Evolutionary conservation across 1,284 basidiomycete species (phyloP), one percentile per base, ranked within the genome.

Genomic region (Anthracocystis walkeri): DNA sequence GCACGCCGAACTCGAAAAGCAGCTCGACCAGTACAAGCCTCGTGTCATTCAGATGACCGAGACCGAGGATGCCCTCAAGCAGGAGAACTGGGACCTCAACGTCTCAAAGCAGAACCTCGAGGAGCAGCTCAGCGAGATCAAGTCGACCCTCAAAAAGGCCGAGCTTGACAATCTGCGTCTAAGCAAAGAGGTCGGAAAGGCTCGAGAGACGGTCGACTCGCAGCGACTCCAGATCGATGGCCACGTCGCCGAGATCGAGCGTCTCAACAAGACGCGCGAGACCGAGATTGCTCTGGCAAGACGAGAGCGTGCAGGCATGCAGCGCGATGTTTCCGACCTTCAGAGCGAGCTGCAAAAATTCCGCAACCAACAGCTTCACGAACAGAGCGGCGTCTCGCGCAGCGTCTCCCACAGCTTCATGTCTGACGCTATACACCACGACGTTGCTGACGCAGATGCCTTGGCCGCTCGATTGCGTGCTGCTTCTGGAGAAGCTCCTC

Each of bases 21-120:
- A 81, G 58, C 67, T 81, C 44, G 79, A 70, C 52, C 65, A 68
- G 56, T 81, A 74, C 75, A 81, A 79, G 73, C 79, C 79, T 16
- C 71, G 69, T 12, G 79, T 78, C 56, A 60, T 81, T 48, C 70
- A 73, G 60, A 70, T 81, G 68, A 79, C 78, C 53, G 75, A 79
- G 55, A 67, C 70, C 44, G 78, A 79, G 45, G 78, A 89, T 56
- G 93, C 93, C 67, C 95, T 91, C 90, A 95, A 95, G 87, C 94
- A 97, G 86, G 94, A 96, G 87, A 97, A 97, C 85, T 98, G 96
- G 96, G 95, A 97, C 84, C 91, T 98, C 73, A 95, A 98, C 87
- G 93, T 97, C 51, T 90, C 90, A 23, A 88, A 95, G 31, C 95
- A 99, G 85, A 94, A 97, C 73, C 88, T 96, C 25, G 91, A 91